Evolutionary conservation across 2,329 filamentous ascomycete species (phyloP).

Genomic region (Alternaria longipes): DNA sequence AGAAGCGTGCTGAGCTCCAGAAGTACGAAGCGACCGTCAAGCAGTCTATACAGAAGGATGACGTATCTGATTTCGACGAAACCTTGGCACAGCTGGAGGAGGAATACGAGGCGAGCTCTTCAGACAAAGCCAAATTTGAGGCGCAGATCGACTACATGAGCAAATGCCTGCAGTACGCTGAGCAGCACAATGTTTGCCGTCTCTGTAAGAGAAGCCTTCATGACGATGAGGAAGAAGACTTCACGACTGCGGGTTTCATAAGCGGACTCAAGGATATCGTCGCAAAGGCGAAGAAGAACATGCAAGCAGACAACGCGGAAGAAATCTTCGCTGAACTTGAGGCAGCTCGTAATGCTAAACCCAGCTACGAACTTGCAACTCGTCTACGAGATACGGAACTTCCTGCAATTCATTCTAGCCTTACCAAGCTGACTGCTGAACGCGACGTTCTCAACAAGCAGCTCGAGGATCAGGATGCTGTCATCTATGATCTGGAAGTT

Average conservation of each 20-base stretch:
- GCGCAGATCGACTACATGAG: conserved; percentile 76
- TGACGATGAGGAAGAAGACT: conserved; percentile 64
- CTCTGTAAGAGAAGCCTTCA: conserved; percentile 78
- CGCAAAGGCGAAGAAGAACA: conserved; percentile 61
- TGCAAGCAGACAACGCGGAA: conserved; percentile 69
- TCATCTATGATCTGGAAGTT: conserved; percentile 69
- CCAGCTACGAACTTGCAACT: conserved; percentile 77
- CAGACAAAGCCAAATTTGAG: conserved; percentile 74
- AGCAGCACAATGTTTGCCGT: conserved; percentile 75
- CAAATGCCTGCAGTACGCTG: conserved; percentile 71
- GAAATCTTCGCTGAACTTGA: conserved; percentile 69
- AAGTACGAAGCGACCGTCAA: conserved; percentile 70
- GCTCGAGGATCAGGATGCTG: conserved; percentile 71
- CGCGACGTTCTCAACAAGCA: conserved; percentile 52
- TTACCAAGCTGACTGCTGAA: conserved; percentile 59
- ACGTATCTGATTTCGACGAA: conserved; percentile 59
- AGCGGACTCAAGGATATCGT: conserved; percentile 70
- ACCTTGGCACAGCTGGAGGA: conserved; percentile 62
- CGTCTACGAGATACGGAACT: conserved; percentile 74
- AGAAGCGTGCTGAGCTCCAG: conserved; percentile 69
- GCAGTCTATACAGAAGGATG: conserved; percentile 56
- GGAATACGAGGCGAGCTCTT: conserved; percentile 62
- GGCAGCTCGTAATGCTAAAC: conserved; percentile 62
- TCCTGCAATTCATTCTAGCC: conserved; percentile 71
- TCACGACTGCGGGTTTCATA: conserved; percentile 63